Evolutionary conservation across 1,139 yeast genomes (phyloP).

Genomic region (Diutina rugosa): DNA sequence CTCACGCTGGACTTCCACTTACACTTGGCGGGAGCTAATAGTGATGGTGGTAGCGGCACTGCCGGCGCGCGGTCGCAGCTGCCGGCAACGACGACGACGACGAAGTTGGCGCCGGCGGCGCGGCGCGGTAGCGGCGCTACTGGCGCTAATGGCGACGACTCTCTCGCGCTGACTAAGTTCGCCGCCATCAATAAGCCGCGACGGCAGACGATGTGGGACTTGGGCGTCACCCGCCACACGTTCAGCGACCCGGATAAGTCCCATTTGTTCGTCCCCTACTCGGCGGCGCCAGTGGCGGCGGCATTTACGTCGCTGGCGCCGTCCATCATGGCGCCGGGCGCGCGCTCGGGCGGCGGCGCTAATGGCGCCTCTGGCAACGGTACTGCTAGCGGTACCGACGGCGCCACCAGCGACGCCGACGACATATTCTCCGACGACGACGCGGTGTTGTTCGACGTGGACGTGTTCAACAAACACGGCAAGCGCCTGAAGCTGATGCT

Average conservation of each 20-base stretch:
- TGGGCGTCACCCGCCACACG: slow-evolving; percentile 30
- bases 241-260: slow-evolving; percentile 41
- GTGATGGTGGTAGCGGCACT: slow-evolving; percentile 16
- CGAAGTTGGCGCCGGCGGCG: slow-evolving; percentile 10
- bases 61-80: slow-evolving; percentile 11
- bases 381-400: not conserved
- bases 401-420: slow-evolving; percentile 3
- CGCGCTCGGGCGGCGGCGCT: not conserved
- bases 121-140: not conserved
- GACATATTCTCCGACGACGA: slow-evolving; percentile 24
- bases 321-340: not conserved
- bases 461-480: slow-evolving; percentile 25
- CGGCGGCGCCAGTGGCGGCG: slow-evolving; percentile 69
- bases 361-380: not conserved
- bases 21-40: slow-evolving; percentile 17
- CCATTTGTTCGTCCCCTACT: slow-evolving; percentile 53
- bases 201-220: slow-evolving; percentile 36
- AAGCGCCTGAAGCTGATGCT: slow-evolving; percentile 59
- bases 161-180: slow-evolving; percentile 17
- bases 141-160: slow-evolving; percentile 6
- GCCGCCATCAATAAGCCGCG: slow-evolving; percentile 20
- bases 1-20: slow-evolving; percentile 59
- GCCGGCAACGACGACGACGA: slow-evolving; percentile 4
- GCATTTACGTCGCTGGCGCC: slow-evolving; percentile 21
- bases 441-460: slow-evolving; percentile 31